Evolutionary conservation across 2,329 filamentous ascomycete species (phyloP).

Genomic region (Pseudogymnoascus sp.): DNA sequence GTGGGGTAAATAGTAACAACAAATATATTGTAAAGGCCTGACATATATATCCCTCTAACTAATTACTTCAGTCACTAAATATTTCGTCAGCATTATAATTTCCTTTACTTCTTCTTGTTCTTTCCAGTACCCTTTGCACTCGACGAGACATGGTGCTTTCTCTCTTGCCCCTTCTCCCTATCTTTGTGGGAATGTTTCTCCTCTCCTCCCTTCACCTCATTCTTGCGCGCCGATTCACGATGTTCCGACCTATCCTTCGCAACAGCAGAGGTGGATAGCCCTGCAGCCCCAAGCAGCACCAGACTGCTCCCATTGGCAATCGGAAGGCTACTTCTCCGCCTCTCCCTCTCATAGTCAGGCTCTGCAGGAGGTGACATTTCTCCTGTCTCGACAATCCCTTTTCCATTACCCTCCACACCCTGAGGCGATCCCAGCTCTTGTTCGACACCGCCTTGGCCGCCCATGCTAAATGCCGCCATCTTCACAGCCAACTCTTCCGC

Average conservation of each 20-base stretch:
- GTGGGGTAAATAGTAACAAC: background rate
- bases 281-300: background rate
- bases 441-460: background rate
- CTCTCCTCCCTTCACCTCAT: background rate
- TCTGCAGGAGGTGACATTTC: background rate
- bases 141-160: background rate
- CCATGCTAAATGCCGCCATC: background rate
- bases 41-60: slow-evolving; percentile 1
- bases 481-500: background rate
- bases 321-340: background rate
- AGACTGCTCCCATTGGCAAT: background rate
- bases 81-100: background rate
- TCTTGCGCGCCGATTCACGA: background rate
- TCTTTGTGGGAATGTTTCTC: slow-evolving; percentile 1
- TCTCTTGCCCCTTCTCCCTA: background rate
- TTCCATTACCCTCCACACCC: background rate
- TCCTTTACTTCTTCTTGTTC: background rate
- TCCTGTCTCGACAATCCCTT: background rate
- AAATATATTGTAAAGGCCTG: background rate
- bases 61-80: slow-evolving; percentile 2
- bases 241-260: background rate
- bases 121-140: slow-evolving; percentile 5
- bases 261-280: background rate
- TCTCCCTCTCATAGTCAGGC: background rate
- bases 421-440: background rate